Percentiles rank a stretch among this genome's conserved stretches.
These are phyloP conservation scores for Phytophthora megakarya DNA, from an alignment of 352 stramenopile species.

Conservation along the genomic window DNA sequence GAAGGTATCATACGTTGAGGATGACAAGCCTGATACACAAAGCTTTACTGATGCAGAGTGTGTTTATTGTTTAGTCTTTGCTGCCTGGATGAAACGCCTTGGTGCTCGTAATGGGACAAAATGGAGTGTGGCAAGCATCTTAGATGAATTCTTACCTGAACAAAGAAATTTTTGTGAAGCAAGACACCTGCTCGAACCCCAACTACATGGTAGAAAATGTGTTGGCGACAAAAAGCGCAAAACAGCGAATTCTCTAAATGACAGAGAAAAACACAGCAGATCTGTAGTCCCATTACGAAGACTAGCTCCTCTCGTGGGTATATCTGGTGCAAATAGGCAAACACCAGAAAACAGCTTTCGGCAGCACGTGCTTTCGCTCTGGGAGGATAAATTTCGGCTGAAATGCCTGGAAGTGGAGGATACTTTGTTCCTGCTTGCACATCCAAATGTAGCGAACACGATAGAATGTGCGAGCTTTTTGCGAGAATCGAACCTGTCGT, in stretches of 20 bases:
- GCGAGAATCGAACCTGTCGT: constrained; percentile 31
- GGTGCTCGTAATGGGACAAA: constrained; percentile 21
- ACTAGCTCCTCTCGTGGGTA: neutral
- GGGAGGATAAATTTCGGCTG: constrained; percentile 61
- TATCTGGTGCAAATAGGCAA: neutral
- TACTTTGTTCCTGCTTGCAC: constrained; percentile 49
- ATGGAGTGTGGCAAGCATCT: constrained; percentile 39
- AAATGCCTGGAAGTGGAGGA: constrained; percentile 46
- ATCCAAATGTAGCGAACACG: constrained; percentile 41
- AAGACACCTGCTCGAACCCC: constrained; percentile 16
- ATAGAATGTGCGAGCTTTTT: constrained; percentile 56
- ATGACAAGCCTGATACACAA: constrained; percentile 1
- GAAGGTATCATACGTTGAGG: neutral
- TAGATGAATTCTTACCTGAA: constrained; percentile 41
- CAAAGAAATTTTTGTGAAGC: constrained; percentile 37
- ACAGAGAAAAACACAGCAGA: constrained; percentile 6
- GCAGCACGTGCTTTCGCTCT: constrained; percentile 39
- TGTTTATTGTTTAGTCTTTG: constrained; percentile 7
- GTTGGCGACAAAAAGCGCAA: constrained; percentile 2
- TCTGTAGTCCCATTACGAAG: constrained; percentile 18
- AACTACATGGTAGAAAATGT: neutral
- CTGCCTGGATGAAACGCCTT: constrained; percentile 27
- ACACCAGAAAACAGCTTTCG: constrained; percentile 2
- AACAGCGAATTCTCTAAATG: neutral
- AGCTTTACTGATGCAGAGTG: neutral